Conservation (phyloP, 2,329 filamentous ascomycete genomes). For the Ophiocordyceps robertsii region DNA sequence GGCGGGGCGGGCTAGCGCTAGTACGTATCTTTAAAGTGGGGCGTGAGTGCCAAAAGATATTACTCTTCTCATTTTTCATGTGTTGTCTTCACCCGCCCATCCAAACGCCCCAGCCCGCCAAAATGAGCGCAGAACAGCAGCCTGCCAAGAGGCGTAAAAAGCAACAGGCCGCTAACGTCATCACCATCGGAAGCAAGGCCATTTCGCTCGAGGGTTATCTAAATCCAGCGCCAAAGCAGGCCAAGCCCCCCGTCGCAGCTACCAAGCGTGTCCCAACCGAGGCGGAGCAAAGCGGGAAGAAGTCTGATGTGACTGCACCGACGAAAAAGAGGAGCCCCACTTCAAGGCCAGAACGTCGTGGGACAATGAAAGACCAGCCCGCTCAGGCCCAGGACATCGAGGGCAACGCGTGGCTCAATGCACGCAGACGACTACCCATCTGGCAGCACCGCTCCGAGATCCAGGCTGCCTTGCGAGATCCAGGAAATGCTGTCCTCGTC, state of each 20-base stretch:
- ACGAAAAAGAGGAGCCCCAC: background rate
- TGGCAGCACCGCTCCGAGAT: constrained; percentile 64
- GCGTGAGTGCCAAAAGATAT: no score
- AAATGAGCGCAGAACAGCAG: constrained; percentile 2
- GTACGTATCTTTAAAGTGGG: no score
- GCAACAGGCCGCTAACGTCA: constrained; percentile 16
- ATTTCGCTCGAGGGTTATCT: constrained; percentile 38
- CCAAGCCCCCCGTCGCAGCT: constrained; percentile 5
- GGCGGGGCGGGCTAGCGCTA: no score
- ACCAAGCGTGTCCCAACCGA: background rate
- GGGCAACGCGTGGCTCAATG: constrained; percentile 22
- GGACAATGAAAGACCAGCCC: constrained; percentile 2
- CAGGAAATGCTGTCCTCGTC: constrained; percentile 59
- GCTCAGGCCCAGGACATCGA: constrained; percentile 9
- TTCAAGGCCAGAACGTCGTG: background rate
- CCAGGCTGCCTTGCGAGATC: constrained; percentile 38
- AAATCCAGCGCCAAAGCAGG: constrained; percentile 16
- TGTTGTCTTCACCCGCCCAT: no score
- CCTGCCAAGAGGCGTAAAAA: constrained; percentile 25
- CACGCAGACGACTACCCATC: constrained; percentile 63
- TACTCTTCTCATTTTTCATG: no score
- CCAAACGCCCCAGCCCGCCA: no score
- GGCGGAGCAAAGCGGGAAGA: background rate
- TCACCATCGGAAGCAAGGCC: constrained; percentile 33
- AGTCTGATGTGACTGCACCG: background rate